These are phyloP conservation scores for Graphilbum sp. DNA, from an alignment of 2,329 filamentous ascomycete species.

Conservation along the genomic window DNA sequence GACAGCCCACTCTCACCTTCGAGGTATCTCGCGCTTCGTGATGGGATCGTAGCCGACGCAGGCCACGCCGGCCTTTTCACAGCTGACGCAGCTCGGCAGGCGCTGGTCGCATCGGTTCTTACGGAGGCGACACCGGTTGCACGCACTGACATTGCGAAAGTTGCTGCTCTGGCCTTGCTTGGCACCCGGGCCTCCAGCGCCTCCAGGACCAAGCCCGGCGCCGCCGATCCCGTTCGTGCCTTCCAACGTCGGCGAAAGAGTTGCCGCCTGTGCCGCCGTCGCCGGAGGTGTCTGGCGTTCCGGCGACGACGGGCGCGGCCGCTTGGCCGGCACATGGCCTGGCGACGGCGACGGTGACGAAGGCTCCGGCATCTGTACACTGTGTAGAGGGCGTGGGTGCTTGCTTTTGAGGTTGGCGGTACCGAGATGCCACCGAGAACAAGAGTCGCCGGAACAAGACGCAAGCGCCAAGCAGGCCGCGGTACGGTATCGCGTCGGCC, in stretches of 20 bases:
- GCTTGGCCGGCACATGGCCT: constrained; percentile 36
- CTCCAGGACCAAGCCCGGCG: too few relatives aligned
- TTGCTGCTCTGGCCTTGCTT: constrained; percentile 44
- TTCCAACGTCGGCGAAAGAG: background rate
- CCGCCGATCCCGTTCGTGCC: too few relatives aligned
- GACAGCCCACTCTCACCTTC: too few relatives aligned
- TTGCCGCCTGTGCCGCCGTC: constrained; percentile 7
- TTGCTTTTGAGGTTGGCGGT: too few relatives aligned
- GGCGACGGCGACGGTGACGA: constrained; percentile 35
- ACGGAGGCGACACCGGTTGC: constrained; percentile 77
- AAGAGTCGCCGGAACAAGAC: too few relatives aligned
- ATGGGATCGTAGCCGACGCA: constrained; percentile 96
- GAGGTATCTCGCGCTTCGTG: constrained; percentile 86
- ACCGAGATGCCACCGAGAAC: too few relatives aligned
- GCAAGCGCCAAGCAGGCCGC: too few relatives aligned
- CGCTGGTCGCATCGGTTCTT: constrained; percentile 95
- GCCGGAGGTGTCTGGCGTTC: constrained; percentile 26
- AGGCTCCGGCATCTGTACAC: constrained; percentile 24
- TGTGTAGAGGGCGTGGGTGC: too few relatives aligned
- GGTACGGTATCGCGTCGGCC: too few relatives aligned
- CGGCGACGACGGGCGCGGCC: constrained; percentile 36
- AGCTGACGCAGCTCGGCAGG: constrained; percentile 77
- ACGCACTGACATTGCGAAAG: constrained; percentile 83
- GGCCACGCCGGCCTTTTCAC: constrained; percentile 78
- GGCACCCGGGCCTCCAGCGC: constrained; percentile 8